Conservation (phyloP, 2,329 filamentous ascomycete genomes). For the Botrytis aclada region DNA sequence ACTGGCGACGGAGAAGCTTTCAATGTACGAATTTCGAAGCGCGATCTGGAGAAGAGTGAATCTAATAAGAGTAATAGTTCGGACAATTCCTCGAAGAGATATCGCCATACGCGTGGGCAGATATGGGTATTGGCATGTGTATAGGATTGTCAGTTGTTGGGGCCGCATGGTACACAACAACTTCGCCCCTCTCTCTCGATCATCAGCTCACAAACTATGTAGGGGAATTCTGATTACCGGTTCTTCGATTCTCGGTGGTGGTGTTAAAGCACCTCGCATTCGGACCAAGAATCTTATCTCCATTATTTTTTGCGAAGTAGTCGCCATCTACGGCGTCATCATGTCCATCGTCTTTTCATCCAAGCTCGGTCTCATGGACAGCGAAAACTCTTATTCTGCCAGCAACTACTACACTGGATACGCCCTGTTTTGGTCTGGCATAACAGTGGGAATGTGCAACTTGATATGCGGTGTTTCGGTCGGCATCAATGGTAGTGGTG, state of each 20-base stretch:
- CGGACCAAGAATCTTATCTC: slow-evolving; percentile 99
- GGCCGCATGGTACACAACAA: slow-evolving; percentile 76
- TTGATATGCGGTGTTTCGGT: slow-evolving; percentile 94
- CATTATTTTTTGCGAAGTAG: slow-evolving; percentile 99
- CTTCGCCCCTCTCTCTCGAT: not conserved
- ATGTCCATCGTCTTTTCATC: slow-evolving; percentile 98
- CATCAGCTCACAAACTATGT: slow-evolving; percentile 24
- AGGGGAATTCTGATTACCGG: slow-evolving; percentile 99
- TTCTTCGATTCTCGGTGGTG: slow-evolving; percentile 93
- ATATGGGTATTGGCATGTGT: slow-evolving; percentile 85
- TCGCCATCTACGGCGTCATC: slow-evolving; percentile 99
- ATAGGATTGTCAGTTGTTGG: slow-evolving; percentile 95
- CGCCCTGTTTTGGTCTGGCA: slow-evolving; percentile 90
- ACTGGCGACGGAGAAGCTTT: slow-evolving; percentile 94
- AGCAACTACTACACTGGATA: slow-evolving; percentile 92
- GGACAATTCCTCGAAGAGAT: slow-evolving; percentile 92
- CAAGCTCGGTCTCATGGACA: slow-evolving; percentile 68
- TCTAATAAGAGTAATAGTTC: slow-evolving; percentile 52
- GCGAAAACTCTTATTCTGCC: slow-evolving; percentile 65
- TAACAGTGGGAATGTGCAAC: slow-evolving; percentile 95
- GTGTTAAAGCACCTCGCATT: slow-evolving; percentile 94
- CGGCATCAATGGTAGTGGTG: slow-evolving; percentile 96
- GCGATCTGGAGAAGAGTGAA: not conserved
- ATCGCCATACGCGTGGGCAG: slow-evolving; percentile 92
- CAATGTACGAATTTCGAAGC: slow-evolving; percentile 61